Conservation (phyloP, 768 basidiomycete genomes). For the Panaeolus cyanescens region DNA sequence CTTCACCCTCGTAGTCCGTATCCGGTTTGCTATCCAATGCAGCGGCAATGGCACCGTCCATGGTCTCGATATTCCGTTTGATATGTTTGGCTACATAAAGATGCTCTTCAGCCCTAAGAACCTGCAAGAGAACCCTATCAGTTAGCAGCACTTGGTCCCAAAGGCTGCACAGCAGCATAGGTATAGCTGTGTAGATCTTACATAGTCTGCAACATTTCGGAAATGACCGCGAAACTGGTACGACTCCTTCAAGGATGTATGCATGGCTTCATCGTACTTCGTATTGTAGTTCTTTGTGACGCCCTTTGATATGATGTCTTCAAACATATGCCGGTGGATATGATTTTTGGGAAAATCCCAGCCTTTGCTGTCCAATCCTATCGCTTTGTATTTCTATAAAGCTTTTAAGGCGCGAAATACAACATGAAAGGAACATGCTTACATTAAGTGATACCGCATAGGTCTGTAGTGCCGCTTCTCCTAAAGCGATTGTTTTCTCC, state of each 20-base stretch:
- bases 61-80: not conserved
- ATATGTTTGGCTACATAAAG: not conserved
- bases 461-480: slow-evolving; percentile 15
- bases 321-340: slow-evolving; percentile 26
- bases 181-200: too few relatives aligned
- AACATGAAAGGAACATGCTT: slow-evolving; percentile 1
- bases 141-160: not conserved
- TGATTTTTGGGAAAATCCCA: slow-evolving; percentile 37
- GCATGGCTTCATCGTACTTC: slow-evolving; percentile 33
- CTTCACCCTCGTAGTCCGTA: not conserved
- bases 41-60: not conserved
- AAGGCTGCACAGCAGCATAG: not conserved
- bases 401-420: not conserved
- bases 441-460: slow-evolving; percentile 23
- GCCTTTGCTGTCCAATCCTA: slow-evolving; percentile 3
- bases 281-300: slow-evolving; percentile 29
- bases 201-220: slow-evolving; percentile 32
- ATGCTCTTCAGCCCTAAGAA: not conserved
- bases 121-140: not conserved
- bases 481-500: slow-evolving; percentile 25
- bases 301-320: slow-evolving; percentile 32
- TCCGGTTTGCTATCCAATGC: too few relatives aligned
- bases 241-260: slow-evolving; percentile 27
- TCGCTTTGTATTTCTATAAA: slow-evolving; percentile 3
- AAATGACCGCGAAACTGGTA: slow-evolving; percentile 31